Conservation (phyloP, 163 green algal species). For the Scenedesmus sp. region DNA sequence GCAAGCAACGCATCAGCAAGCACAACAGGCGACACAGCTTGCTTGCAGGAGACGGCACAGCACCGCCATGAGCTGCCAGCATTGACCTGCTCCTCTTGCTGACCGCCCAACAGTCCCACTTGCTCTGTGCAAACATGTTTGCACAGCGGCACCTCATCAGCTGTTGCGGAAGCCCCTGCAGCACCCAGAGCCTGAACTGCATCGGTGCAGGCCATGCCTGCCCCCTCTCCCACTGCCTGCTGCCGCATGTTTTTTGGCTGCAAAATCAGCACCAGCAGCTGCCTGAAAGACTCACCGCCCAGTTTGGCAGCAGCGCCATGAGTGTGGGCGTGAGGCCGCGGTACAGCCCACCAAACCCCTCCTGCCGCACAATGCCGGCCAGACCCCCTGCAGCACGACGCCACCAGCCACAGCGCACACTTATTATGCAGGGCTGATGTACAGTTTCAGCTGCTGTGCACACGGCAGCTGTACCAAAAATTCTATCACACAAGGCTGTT, state of each 20-base stretch:
- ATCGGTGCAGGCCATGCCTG: background rate
- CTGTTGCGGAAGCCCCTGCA: no score
- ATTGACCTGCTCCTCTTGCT: background rate
- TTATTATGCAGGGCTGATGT: no score
- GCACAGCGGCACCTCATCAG: no score
- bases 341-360: constrained; percentile 90
- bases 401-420: background rate
- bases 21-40: no score
- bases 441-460: no score
- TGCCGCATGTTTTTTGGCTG: background rate
- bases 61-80: no score
- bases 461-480: background rate
- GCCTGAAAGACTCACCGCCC: constrained; percentile 80
- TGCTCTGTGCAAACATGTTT: no score
- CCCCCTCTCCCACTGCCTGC: background rate
- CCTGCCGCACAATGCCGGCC: constrained; percentile 79
- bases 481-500: no score
- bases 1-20: background rate
- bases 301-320: constrained; percentile 97
- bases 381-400: constrained; percentile 72
- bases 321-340: constrained; percentile 89
- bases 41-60: no score
- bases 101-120: background rate
- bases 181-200: no score
- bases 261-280: background rate